Base-by-base conservation (phyloP, 768 basidiomycete genomes). In the Cystofilobasidium capitatum region DNA sequence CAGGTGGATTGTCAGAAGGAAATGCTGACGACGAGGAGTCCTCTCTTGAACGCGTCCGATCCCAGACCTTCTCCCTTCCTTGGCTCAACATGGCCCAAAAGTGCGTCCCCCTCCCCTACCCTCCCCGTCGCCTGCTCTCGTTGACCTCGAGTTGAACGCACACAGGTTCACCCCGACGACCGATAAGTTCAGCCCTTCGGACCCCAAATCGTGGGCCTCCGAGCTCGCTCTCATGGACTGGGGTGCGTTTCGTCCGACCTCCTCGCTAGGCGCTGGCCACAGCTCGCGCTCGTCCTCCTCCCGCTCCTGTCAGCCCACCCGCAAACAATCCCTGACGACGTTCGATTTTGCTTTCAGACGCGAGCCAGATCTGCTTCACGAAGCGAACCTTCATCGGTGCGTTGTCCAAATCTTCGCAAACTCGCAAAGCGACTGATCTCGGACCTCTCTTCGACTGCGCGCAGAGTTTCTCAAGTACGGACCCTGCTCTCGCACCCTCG, bases 161-260 rank as follows among this genome's bases (percentile, higher is more conserved):
- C 22, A 22, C 39, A 64, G 63, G 26, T 64, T 64, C 51, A 64
- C 63, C 13, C 63, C 63, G 16, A 37, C 33, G 20, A 39, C 33
- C 17, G 17, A 26, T 26, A 54, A 47, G 26, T 40, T 40, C 37
- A 47, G 39, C 49, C 44, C 36, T 5, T 33, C 29, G 37, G 44
- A 64, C 31, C 63, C 63, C 45, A 42, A 45, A n/a, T 64, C 63
- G n/a, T 64, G 63, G 63, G 63, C 63, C 20, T 54, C 49, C 17
- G 63, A 64, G 35, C 47, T 64, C 20, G 63, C 63, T 16, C 44
- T 64, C 20, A 51, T 64, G 24, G 63, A 64, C 45, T 64, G 63
- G 63, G 63, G 63, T 64, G 35, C 33, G 63, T 31, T 8, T 1
- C 13, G 33, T 62, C 44, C 3, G 22, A 7, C 29, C 26, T 29